A percentile compares a stretch with the other conserved stretches of the same genome.
Evolutionary conservation across 2,329 filamentous ascomycete species (phyloP).

Genomic region (Penicillium sp.): DNA sequence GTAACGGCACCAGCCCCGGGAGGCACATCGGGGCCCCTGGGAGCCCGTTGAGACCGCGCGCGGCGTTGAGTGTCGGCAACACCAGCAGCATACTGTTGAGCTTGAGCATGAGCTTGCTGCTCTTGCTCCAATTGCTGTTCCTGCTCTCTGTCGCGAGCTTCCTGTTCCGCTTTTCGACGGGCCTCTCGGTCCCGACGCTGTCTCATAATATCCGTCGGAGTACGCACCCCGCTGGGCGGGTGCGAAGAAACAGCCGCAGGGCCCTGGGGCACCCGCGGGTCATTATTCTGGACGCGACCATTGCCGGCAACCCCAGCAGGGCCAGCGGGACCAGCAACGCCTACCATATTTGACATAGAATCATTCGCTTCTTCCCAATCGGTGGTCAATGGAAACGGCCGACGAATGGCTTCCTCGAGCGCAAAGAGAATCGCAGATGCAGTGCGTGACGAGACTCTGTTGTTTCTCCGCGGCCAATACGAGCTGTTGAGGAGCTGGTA

Average conservation of each 20-base stretch:
- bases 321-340: slow-evolving; percentile 47
- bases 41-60: slow-evolving; percentile 9
- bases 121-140: slow-evolving; percentile 41
- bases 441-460: slow-evolving; percentile 72
- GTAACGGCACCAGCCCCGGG: slow-evolving; percentile 12
- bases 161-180: slow-evolving; percentile 61
- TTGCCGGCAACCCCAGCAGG: slow-evolving; percentile 44
- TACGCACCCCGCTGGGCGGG: slow-evolving; percentile 61
- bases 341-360: slow-evolving; percentile 79
- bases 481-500: slow-evolving; percentile 37
- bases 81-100: slow-evolving; percentile 43
- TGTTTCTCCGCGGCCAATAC: slow-evolving; percentile 49
- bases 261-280: slow-evolving; percentile 48
- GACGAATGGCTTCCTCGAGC: slow-evolving; percentile 81
- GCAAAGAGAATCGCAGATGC: slow-evolving; percentile 87
- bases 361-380: slow-evolving; percentile 84
- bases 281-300: slow-evolving; percentile 54
- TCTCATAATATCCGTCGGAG: slow-evolving; percentile 87
- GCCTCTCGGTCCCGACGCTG: slow-evolving; percentile 73
- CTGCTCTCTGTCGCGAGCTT: slow-evolving; percentile 54
- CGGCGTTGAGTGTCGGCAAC: slow-evolving; percentile 35
- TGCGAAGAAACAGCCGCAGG: slow-evolving; percentile 46
- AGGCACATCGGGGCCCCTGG: slow-evolving; percentile 12
- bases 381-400: slow-evolving; percentile 74
- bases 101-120: slow-evolving; percentile 23